These are phyloP conservation scores for Seiridium unicorne DNA, from an alignment of 2,329 filamentous ascomycete species.

Conservation along the genomic window DNA sequence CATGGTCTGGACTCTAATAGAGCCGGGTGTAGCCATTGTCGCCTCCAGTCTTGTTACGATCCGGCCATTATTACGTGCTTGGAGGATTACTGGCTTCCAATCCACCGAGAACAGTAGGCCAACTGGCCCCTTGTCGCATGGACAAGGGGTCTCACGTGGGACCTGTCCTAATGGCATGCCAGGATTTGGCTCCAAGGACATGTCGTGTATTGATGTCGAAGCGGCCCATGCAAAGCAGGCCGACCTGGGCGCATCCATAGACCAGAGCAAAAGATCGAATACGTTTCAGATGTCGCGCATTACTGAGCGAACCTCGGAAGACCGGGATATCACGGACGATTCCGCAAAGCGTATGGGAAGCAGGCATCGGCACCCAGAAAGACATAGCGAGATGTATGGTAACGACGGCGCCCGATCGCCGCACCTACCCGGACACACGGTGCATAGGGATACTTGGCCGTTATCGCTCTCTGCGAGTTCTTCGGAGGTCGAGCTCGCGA, in stretches of 20 bases:
- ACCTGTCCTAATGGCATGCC: conserved; percentile 28
- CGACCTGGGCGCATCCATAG: not conserved
- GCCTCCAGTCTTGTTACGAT: conserved; percentile 55
- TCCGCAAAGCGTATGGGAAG: conserved; percentile 10
- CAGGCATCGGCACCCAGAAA: conserved; percentile 16
- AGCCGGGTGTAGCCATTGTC: conserved; percentile 54
- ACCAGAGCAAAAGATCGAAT: not conserved
- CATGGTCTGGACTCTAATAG: conserved; percentile 57
- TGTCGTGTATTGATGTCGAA: conserved; percentile 35
- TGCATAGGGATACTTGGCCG: not conserved
- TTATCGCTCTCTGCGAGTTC: not conserved
- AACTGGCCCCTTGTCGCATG: conserved; percentile 21
- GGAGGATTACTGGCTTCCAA: conserved; percentile 45
- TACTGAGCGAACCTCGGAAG: not conserved
- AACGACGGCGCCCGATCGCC: conserved; percentile 28
- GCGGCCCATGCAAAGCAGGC: conserved; percentile 8
- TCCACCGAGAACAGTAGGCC: conserved; percentile 34
- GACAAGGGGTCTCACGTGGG: conserved; percentile 16
- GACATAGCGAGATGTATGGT: conserved; percentile 34
- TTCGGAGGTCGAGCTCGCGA: conserved; percentile 1
- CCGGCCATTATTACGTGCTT: conserved; percentile 49
- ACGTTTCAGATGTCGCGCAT: conserved; percentile 6
- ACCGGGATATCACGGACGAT: not conserved
- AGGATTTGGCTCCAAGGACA: conserved; percentile 33
- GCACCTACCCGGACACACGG: conserved; percentile 3